A percentile compares a stretch with the other conserved stretches of the same genome.
These are phyloP conservation scores for Trametes meyenii DNA, from an alignment of 768 basidiomycete genomes.

Conservation along the genomic window DNA sequence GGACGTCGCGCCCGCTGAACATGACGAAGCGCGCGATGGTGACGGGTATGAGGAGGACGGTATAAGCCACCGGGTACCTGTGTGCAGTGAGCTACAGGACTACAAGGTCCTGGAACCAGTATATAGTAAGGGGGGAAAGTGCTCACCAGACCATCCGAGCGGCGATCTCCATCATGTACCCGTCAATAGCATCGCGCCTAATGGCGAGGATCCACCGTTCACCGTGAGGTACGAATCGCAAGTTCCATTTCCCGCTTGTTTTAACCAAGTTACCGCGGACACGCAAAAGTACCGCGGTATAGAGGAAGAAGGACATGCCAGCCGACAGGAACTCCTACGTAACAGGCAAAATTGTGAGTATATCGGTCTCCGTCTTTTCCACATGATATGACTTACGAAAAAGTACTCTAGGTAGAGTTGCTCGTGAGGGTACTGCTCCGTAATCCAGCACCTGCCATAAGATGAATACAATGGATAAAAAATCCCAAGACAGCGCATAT, in stretches of 20 bases:
- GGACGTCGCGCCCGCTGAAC: conserved; percentile 34
- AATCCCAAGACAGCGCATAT: not conserved
- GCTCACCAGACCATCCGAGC: conserved; percentile 38
- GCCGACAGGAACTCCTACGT: conserved; percentile 40
- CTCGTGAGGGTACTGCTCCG: conserved; percentile 41
- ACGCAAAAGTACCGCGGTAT: conserved; percentile 38
- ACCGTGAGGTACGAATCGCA: conserved; percentile 36
- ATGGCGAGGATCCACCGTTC: conserved; percentile 39
- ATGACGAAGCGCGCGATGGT: conserved; percentile 36
- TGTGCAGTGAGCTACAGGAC: not conserved
- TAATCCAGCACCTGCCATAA: conserved; percentile 48
- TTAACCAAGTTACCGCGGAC: conserved; percentile 41
- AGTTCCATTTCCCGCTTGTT: conserved; percentile 31
- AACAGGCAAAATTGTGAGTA: not conserved
- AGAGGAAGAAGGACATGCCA: conserved; percentile 36
- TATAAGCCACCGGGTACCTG: conserved; percentile 34
- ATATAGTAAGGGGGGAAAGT: not conserved
- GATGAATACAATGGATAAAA: not conserved
- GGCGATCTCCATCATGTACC: conserved; percentile 36
- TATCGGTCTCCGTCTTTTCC: not conserved
- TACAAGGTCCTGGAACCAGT: not conserved
- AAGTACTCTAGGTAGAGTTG: conserved; percentile 48
- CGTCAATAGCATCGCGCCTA: conserved; percentile 37
- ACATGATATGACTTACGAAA: conserved; percentile 36
- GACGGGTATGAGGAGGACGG: conserved; percentile 38